phyloP scores from a whole-genome alignment of 1,139 yeast genomes.

The Nematodospora anomalae region DNA sequence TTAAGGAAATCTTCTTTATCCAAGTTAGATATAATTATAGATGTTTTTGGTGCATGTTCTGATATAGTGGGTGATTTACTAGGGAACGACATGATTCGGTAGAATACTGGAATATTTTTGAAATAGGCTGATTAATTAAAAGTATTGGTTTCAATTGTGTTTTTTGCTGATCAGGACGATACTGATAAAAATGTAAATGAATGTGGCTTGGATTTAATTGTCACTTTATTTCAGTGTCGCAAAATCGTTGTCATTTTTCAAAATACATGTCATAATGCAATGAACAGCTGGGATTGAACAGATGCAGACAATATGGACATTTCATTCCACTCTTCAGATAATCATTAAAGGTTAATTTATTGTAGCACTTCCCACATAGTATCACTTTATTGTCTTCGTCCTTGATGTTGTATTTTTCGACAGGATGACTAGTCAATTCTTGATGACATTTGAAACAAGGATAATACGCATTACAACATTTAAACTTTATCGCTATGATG shows the following conservation, averaged over 20 bases:
- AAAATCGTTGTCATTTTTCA: too few species aligned
- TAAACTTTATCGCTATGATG: conserved; percentile 44
- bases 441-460: conserved; percentile 46
- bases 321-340: conserved; percentile 19
- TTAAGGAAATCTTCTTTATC: conserved; percentile 31
- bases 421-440: conserved; percentile 19
- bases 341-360: conserved; percentile 29
- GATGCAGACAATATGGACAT: conserved; percentile 29
- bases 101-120: too few species aligned
- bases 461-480: conserved; percentile 38
- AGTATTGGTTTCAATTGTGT: too few species aligned
- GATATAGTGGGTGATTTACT: background rate
- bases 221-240: too few species aligned
- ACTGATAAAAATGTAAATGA: too few species aligned
- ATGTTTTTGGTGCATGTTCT: conserved; percentile 23
- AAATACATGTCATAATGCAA: conserved; percentile 40
- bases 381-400: conserved; percentile 24
- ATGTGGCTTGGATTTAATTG: background rate
- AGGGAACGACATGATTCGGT: background rate
- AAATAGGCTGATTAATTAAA: too few species aligned
- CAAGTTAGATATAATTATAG: conserved; percentile 41
- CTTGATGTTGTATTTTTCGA: conserved; percentile 19
- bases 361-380: conserved; percentile 39
- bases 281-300: conserved; percentile 42
- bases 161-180: too few species aligned